Evolutionary conservation across 331 rosid genomes (phyloP).

Genomic region (Acacia pycnantha): DNA sequence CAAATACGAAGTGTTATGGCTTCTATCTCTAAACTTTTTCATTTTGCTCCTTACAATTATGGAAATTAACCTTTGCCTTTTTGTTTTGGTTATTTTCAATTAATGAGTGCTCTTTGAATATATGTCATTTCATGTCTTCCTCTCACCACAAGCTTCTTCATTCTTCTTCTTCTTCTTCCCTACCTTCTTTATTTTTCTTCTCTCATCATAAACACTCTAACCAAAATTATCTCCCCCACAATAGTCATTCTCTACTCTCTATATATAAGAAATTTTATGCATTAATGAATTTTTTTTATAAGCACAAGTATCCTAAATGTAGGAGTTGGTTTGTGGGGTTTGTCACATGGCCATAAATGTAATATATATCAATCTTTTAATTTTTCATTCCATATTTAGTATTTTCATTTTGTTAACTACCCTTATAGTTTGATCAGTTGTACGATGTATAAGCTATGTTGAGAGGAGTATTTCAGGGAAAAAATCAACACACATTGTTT

Average conservation of each 20-base stretch:
- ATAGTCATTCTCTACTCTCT: neutral
- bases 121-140: conserved; percentile 21
- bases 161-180: neutral
- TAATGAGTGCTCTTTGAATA: conserved; percentile 43
- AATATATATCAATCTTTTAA: no score
- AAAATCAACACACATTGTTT: neutral
- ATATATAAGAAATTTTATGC: neutral
- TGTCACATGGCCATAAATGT: neutral
- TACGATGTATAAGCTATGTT: neutral
- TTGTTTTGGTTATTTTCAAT: neutral
- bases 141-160: conserved; percentile 22
- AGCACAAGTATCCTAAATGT: no score
- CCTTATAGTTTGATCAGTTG: neutral
- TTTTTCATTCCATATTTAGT: neutral
- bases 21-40: conserved; percentile 2
- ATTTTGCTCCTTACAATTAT: conserved; percentile 20
- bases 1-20: conserved; percentile 24
- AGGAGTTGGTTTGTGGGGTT: neutral
- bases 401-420: neutral
- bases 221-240: neutral
- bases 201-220: neutral
- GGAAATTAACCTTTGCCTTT: conserved; percentile 9
- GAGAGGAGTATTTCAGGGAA: neutral
- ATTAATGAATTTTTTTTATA: no score
- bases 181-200: neutral